These are phyloP conservation scores for Petunia axillaris DNA, from an alignment of 257 asterid species.

Conservation along the genomic window DNA sequence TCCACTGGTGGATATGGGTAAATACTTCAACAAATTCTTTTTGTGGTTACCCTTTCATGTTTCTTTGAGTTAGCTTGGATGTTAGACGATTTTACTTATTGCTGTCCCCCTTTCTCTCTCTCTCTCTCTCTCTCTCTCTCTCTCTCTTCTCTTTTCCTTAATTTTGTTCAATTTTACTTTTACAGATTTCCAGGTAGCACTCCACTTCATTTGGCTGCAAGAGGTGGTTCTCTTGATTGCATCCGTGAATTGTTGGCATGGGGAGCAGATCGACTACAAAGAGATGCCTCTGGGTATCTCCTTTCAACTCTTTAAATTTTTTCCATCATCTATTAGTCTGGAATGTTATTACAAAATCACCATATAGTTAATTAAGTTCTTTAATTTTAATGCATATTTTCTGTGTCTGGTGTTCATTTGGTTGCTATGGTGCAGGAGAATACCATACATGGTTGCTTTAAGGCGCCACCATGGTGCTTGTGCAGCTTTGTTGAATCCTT, in stretches of 20 bases:
- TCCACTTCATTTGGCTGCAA: slow-evolving; percentile 99
- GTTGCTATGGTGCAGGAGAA: slow-evolving; percentile 59
- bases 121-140: too few relatives aligned
- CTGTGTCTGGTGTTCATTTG: not conserved
- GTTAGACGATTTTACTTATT: not conserved
- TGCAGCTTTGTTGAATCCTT: slow-evolving; percentile 87
- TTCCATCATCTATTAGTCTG: not conserved
- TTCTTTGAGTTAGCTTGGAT: not conserved
- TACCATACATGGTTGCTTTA: slow-evolving; percentile 82
- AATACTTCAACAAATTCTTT: slow-evolving; percentile 5
- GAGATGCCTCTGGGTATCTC: slow-evolving; percentile 87
- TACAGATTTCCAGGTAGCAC: slow-evolving; percentile 84
- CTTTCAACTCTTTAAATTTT: not conserved
- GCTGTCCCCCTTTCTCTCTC: not conserved
- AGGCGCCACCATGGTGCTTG: slow-evolving; percentile 79
- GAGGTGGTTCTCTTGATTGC: slow-evolving; percentile 98
- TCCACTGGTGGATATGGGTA: slow-evolving; percentile 89
- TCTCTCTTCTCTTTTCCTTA: not conserved
- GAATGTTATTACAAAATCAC: not conserved
- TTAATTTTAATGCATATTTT: not conserved
- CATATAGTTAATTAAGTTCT: not conserved
- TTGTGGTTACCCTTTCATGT: not conserved
- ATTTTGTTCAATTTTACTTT: not conserved
- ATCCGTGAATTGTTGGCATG: slow-evolving; percentile 85
- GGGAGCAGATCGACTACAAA: slow-evolving; percentile 90